Evolutionary conservation across 176 grass and related monocot species (phyloP), one percentile per base, ranked within the genome.

Genomic region (Oryza coarctata): DNA sequence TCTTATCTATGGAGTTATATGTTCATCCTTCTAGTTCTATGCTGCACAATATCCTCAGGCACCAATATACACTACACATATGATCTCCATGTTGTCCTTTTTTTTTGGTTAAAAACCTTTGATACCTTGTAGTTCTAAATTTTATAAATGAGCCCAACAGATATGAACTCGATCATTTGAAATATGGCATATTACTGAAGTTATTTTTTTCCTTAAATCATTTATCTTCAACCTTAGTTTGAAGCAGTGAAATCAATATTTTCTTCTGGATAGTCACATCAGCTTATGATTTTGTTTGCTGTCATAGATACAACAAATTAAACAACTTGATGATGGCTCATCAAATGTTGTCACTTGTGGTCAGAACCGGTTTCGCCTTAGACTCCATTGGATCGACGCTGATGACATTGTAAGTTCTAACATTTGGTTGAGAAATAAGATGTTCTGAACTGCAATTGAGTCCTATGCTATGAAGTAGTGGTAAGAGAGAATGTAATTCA

Each of bases 301-400:
- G 41, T 85, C 27, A 75, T 76, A 98, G 92, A 95, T 98, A 93
- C 87, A 67, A 12, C 70, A 93, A 83, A 86, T 88, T 61, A 64
- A 83, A 41, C 88, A 63, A 44, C 63, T 88, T 65, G 88, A 93
- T 82, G 90, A 93, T 84, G 88, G 92, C 49, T 91, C 90, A 67
- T 82, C 88, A 75, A 85, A 86, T 75, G 85, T 98, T 79, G 9
- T 95, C 68, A 84, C 82, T 86, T 78, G 70, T 88, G 95, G 95
- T 75, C 90, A 95, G 78, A 90, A 98, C 65, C 81, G 95, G 3
- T 98, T 98, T 86, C 65, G 82, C 40, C 86, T 95, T 80, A 88
- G 79, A 83, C 88, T 79, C 35, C 70, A 32, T 86, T 98, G 93
- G 89, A 81, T 91, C 66, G 96, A 98, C 27, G 69, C 74, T 1